Percentiles rank a stretch among this genome's conserved stretches.
Evolutionary conservation across 805 yeast species (phyloP).

Genomic region (Metschnikowia baotianmanensis): DNA sequence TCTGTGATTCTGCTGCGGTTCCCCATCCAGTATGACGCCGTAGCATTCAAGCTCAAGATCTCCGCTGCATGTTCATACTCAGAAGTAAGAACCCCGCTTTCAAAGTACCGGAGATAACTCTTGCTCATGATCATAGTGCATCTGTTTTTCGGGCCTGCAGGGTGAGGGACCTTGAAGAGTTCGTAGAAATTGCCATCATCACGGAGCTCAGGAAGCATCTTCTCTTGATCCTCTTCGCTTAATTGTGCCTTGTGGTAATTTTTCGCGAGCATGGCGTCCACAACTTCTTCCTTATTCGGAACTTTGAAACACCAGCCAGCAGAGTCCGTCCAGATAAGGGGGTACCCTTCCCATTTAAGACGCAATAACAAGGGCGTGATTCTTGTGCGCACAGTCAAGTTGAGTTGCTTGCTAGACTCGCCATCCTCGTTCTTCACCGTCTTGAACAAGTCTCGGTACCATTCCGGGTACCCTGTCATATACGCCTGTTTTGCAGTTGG

Average conservation of each 20-base stretch:
- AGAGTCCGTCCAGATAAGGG: conserved; percentile 74
- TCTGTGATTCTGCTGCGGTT: conserved; percentile 78
- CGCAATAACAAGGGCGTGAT: conserved; percentile 72
- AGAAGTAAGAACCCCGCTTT: conserved; percentile 69
- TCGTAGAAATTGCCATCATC: conserved; percentile 26
- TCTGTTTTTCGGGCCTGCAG: conserved; percentile 71
- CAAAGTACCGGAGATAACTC: conserved; percentile 66
- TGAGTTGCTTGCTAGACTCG: conserved; percentile 39
- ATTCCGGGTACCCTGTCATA: conserved; percentile 87
- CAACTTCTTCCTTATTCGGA: conserved; percentile 33
- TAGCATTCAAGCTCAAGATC: conserved; percentile 72
- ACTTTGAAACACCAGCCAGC: conserved; percentile 90
- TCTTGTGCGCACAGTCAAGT: conserved; percentile 69
- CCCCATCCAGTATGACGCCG: conserved; percentile 91
- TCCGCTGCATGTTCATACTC: conserved; percentile 69
- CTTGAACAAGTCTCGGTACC: conserved; percentile 70
- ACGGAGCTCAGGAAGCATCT: conserved; percentile 23
- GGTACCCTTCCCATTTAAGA: conserved; percentile 81
- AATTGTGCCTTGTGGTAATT: conserved; percentile 37
- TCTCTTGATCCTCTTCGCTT: conserved; percentile 28
- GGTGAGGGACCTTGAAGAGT: conserved; percentile 80
- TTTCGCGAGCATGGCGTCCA: conserved; percentile 31
- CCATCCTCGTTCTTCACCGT: conserved; percentile 33
- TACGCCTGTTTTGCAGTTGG: conserved; percentile 70
- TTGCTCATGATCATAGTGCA: conserved; percentile 80